phyloP scores from a whole-genome alignment of 1,284 basidiomycete genomes.

The Trichosporon sp. region DNA sequence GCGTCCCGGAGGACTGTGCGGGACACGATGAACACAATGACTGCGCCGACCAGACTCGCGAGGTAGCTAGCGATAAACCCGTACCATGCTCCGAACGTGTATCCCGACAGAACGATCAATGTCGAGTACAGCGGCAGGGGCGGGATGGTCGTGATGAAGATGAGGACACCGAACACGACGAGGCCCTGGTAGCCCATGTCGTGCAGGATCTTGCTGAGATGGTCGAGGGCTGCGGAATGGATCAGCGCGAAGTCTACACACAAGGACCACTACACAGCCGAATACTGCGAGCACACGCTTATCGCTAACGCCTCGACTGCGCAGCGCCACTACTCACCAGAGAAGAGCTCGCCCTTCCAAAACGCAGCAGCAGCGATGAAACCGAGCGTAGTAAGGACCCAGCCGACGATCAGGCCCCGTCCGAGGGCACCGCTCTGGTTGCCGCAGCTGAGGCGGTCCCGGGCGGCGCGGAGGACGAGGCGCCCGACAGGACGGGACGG shows the following conservation, averaged over 20 bases:
- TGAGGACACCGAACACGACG: conserved; percentile 46
- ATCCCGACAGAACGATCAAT: conserved; percentile 53
- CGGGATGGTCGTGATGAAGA: conserved; percentile 49
- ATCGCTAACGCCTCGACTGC: not conserved
- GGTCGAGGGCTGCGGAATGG: conserved; percentile 36
- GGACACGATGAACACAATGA: conserved; percentile 52
- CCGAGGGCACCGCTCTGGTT: conserved; percentile 29
- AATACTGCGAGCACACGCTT: not conserved
- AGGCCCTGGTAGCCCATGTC: conserved; percentile 42
- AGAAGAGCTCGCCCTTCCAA: conserved; percentile 44
- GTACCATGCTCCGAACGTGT: conserved; percentile 53
- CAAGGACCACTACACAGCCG: not conserved
- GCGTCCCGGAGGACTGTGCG: conserved; percentile 38
- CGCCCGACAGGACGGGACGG: conserved; percentile 3
- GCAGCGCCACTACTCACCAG: conserved; percentile 27
- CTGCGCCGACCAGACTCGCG: conserved; percentile 51
- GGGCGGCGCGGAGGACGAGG: conserved; percentile 6
- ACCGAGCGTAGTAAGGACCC: conserved; percentile 40
- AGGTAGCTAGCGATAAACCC: conserved; percentile 54
- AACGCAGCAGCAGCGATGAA: conserved; percentile 42
- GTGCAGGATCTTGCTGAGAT: conserved; percentile 38
- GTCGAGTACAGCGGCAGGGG: conserved; percentile 55
- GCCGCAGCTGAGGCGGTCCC: conserved; percentile 14
- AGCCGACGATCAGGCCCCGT: conserved; percentile 40
- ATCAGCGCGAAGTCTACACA: not conserved